Evolutionary conservation across 306 rosid genomes (phyloP).

Genomic region (Cyclanthera cordifolia): DNA sequence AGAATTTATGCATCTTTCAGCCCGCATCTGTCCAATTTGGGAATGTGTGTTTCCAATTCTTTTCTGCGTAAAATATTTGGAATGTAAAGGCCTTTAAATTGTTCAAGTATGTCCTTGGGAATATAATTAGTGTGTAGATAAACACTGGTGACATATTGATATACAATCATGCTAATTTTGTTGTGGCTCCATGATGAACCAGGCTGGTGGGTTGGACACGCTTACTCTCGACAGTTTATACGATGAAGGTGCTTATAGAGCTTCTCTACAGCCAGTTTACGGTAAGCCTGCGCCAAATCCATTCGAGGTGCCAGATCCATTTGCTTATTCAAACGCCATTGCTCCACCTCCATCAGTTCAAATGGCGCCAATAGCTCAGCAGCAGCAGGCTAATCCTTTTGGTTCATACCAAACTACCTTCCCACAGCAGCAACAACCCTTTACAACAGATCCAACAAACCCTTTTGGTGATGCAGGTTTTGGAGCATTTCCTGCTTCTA

Average conservation of each 20-base stretch:
- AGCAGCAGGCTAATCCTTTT: conserved; percentile 76
- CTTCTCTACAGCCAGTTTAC: conserved; percentile 75
- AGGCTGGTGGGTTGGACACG: conserved; percentile 97
- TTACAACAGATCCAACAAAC: conserved; percentile 59
- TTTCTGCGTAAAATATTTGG: background rate
- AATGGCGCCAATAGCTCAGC: conserved; percentile 60
- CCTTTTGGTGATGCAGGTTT: conserved; percentile 83
- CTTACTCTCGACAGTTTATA: conserved; percentile 80
- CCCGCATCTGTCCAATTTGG: too few relatives aligned
- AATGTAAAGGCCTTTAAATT: too few relatives aligned
- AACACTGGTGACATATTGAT: background rate
- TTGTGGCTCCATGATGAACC: conserved; percentile 18
- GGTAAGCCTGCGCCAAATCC: conserved; percentile 93
- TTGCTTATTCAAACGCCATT: conserved; percentile 48
- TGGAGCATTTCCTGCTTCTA: conserved; percentile 49
- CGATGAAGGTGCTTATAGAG: conserved; percentile 78
- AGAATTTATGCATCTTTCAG: too few relatives aligned
- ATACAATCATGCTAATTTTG: background rate
- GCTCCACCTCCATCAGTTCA: conserved; percentile 61
- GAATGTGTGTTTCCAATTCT: too few relatives aligned
- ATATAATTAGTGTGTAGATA: background rate
- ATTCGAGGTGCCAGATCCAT: conserved; percentile 83
- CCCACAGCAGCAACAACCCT: conserved; percentile 41
- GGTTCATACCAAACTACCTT: conserved; percentile 63
- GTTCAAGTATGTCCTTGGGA: background rate